These are phyloP conservation scores for Nasturtium officinale DNA, from an alignment of 345 rosid genomes.

Conservation along the genomic window DNA sequence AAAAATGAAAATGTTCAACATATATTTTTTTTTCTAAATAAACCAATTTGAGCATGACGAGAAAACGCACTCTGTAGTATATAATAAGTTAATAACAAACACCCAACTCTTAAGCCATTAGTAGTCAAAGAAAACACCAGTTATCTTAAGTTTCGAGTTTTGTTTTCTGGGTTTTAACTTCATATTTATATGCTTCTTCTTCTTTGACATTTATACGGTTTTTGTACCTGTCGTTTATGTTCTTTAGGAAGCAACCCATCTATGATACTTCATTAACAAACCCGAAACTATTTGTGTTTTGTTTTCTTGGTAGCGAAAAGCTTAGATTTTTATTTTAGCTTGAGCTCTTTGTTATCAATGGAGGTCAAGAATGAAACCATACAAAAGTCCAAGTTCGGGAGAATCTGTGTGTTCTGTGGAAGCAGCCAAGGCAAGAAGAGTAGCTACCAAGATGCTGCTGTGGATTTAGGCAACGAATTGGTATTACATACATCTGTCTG, in stretches of 20 bases:
- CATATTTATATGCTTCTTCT: conserved; percentile 6
- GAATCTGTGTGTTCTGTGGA: conserved; percentile 91
- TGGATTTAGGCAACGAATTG: conserved; percentile 80
- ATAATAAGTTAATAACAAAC: conserved; percentile 19
- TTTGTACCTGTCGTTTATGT: conserved; percentile 17
- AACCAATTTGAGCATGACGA: conserved; percentile 25
- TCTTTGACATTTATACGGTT: conserved; percentile 34
- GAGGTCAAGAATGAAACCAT: conserved; percentile 48
- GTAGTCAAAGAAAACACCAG: conserved; percentile 19
- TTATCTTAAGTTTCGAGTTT: background rate
- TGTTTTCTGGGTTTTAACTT: background rate
- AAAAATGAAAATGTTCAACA: background rate
- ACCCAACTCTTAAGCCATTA: conserved; percentile 22
- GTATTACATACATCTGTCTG: conserved; percentile 37
- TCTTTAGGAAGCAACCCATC: conserved; percentile 10
- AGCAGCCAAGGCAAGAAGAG: conserved; percentile 77
- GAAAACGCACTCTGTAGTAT: conserved; percentile 35
- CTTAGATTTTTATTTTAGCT: background rate
- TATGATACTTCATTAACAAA: background rate
- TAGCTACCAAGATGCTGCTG: conserved; percentile 75
- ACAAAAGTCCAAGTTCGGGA: conserved; percentile 54
- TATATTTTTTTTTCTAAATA: background rate
- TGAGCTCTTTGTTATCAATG: conserved; percentile 38
- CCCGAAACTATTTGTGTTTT: background rate
- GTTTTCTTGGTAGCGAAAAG: background rate